Evolutionary conservation across 305 asterid species (phyloP).

Genomic region (Fraxinus dipetala): DNA sequence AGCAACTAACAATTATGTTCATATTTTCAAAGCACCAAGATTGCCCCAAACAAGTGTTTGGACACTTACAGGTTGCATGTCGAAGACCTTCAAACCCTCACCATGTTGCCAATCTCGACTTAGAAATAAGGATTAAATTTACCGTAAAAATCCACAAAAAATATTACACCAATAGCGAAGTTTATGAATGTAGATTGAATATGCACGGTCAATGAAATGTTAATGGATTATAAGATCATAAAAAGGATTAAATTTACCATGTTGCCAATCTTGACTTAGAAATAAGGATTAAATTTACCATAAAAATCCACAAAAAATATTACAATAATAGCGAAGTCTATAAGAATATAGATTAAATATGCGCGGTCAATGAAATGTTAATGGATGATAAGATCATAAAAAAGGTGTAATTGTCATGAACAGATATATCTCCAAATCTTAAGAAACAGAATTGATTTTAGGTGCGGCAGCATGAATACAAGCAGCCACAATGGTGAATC

Average conservation of each 20-base stretch:
- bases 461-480: neutral
- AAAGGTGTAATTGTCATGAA: neutral
- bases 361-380: neutral
- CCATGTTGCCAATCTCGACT: neutral
- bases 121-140: neutral
- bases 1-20: neutral
- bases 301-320: neutral
- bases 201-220: neutral
- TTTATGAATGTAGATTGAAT: neutral
- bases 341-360: neutral
- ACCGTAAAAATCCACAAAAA: neutral
- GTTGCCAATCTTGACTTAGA: neutral
- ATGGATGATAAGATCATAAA: neutral
- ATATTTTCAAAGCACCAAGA: neutral
- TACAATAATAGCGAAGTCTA: neutral
- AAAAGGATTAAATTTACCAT: neutral
- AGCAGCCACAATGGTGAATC: neutral
- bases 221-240: neutral
- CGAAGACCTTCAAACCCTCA: conserved; percentile 15
- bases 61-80: neutral
- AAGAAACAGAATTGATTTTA: neutral
- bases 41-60: neutral
- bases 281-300: neutral
- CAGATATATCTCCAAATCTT: neutral
- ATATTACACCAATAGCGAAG: neutral